A percentile compares a stretch with the other conserved stretches of the same genome.
phyloP scores from a whole-genome alignment of 2,329 filamentous ascomycete genomes.

The Coccinonectria pachysandricola region DNA sequence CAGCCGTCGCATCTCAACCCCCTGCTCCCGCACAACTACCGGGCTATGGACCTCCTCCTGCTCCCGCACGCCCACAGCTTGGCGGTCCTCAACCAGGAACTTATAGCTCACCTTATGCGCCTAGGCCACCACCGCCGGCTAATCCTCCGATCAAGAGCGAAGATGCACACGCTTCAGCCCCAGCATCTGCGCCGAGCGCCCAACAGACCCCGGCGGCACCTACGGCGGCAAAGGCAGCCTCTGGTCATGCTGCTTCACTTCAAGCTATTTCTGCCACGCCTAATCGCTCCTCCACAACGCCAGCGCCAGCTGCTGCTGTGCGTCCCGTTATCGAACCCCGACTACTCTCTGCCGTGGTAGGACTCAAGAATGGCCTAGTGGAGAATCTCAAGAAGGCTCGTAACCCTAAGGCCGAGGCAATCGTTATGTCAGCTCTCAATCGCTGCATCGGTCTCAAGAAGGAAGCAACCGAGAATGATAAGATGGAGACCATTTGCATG shows the following conservation, averaged over 20 bases:
- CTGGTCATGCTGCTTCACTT: constrained; percentile 8
- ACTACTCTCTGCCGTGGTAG: constrained; percentile 31
- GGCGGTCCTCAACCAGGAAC: constrained; percentile 22
- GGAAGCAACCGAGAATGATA: constrained; percentile 32
- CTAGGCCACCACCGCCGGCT: constrained; percentile 22
- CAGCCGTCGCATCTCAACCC: constrained; percentile 18
- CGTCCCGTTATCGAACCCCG: constrained; percentile 34
- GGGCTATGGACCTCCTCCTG: constrained; percentile 26
- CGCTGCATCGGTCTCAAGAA: constrained; percentile 38
- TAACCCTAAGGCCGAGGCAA: constrained; percentile 32
- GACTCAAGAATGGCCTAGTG: constrained; percentile 37
- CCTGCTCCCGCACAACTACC: constrained; percentile 25
- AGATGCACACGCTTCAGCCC: constrained; percentile 13
- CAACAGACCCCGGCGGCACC: constrained; percentile 7
- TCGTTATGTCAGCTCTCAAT: constrained; percentile 44
- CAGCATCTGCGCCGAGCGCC: constrained; percentile 3
- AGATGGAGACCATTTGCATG: constrained; percentile 37
- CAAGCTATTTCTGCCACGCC: constrained; percentile 8
- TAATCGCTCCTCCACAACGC: constrained; percentile 16
- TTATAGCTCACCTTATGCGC: constrained; percentile 29
- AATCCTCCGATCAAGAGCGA: constrained; percentile 20
- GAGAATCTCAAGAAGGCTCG: constrained; percentile 34
- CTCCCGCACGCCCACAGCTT: constrained; percentile 24
- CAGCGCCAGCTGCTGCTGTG: constrained; percentile 15
- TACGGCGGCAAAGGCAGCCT: constrained; percentile 9